phyloP scores from a whole-genome alignment of 345 rosid genomes.

The Populus pruinosa region DNA sequence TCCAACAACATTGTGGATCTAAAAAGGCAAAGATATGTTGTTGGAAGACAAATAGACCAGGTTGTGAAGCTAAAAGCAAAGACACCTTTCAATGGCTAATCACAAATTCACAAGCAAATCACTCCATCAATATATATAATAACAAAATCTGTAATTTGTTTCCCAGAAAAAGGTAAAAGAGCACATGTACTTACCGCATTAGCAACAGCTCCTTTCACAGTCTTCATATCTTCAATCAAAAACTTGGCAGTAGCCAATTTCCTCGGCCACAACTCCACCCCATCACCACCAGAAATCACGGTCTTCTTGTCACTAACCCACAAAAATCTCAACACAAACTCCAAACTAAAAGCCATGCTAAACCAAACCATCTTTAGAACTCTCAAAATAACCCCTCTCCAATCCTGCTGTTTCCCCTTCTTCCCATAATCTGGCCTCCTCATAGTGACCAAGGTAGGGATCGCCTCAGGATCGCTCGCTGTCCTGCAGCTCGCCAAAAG shows the following conservation, averaged over 20 bases:
- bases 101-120: not conserved
- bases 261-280: constrained; percentile 70
- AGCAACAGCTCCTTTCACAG: constrained; percentile 40
- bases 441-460: constrained; percentile 21
- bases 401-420: constrained; percentile 1
- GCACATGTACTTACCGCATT: constrained; percentile 26
- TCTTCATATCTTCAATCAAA: constrained; percentile 48
- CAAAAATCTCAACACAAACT: constrained; percentile 33
- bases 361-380: constrained; percentile 34
- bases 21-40: too few relatives aligned
- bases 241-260: constrained; percentile 48
- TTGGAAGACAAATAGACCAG: too few relatives aligned
- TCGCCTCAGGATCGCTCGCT: constrained; percentile 29
- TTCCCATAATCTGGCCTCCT: constrained; percentile 4
- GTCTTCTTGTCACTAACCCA: constrained; percentile 42
- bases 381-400: constrained; percentile 6
- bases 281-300: constrained; percentile 48
- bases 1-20: not conserved
- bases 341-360: constrained; percentile 28
- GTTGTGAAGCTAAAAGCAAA: too few relatives aligned
- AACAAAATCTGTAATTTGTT: not conserved
- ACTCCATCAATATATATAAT: not conserved
- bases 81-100: not conserved
- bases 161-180: not conserved
- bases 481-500: constrained; percentile 39